These are phyloP conservation scores for Ascochyta koolunga DNA, from an alignment of 2,329 filamentous ascomycete genomes.

Conservation along the genomic window DNA sequence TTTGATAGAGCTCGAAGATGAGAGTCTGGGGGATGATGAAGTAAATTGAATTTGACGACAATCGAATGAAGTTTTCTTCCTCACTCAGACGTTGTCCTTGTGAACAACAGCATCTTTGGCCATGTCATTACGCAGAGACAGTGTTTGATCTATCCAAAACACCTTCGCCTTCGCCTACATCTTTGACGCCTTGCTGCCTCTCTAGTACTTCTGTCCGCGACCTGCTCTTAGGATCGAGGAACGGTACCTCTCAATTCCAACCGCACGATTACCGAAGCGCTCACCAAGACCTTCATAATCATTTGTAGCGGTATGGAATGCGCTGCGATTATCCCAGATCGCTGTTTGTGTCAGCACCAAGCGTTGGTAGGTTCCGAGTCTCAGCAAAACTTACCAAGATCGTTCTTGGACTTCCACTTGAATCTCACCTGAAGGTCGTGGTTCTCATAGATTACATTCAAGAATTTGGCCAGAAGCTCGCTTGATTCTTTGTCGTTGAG, in stretches of 20 bases:
- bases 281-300: not conserved
- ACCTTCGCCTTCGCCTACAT: not conserved
- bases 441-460: constrained; percentile 39
- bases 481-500: constrained; percentile 42
- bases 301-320: constrained; percentile 29
- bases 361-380: not conserved
- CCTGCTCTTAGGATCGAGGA: not conserved
- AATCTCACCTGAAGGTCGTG: constrained; percentile 51
- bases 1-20: too few species aligned
- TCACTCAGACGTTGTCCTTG: not conserved
- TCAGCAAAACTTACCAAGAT: constrained; percentile 16
- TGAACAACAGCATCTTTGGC: not conserved
- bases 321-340: constrained; percentile 49
- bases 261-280: not conserved
- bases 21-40: not conserved
- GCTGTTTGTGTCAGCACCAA: constrained; percentile 25
- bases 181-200: not conserved
- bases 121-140: not conserved
- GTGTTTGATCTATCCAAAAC: not conserved
- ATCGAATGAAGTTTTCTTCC: not conserved
- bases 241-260: not conserved
- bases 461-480: constrained; percentile 18
- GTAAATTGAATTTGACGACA: too few species aligned
- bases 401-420: constrained; percentile 42
- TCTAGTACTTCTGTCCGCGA: constrained; percentile 32